These are phyloP conservation scores for Nannizziopsis barbatae DNA, from an alignment of 2,329 filamentous ascomycete genomes.

Conservation along the genomic window DNA sequence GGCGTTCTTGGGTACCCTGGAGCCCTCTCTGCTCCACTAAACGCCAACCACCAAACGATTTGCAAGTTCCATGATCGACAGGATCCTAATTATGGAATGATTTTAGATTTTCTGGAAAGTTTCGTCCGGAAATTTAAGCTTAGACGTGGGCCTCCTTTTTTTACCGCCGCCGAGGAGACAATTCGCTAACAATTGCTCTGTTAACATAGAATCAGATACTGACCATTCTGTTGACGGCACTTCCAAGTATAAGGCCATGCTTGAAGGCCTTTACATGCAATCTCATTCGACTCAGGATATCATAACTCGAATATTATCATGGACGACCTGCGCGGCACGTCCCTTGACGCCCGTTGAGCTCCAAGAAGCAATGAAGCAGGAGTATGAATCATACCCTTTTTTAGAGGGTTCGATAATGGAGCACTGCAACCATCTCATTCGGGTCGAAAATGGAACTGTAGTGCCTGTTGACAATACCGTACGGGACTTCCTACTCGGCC, in stretches of 20 bases:
- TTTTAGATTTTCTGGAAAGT: too few species aligned
- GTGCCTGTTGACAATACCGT: constrained; percentile 23
- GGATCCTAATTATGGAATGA: constrained; percentile 28
- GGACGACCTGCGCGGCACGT: constrained; percentile 19
- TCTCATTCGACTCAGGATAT: background rate
- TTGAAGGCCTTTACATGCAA: background rate
- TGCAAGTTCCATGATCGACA: constrained; percentile 30
- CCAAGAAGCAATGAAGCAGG: constrained; percentile 18
- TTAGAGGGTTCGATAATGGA: constrained; percentile 18
- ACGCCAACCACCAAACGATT: constrained; percentile 33
- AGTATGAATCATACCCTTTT: constrained; percentile 17
- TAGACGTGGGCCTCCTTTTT: too few species aligned
- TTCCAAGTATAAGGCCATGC: too few species aligned
- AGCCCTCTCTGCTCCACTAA: constrained; percentile 29
- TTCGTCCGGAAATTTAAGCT: too few species aligned
- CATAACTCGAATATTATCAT: constrained; percentile 17
- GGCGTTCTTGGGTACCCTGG: constrained; percentile 33
- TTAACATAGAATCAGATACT: too few species aligned
- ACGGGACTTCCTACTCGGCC: constrained; percentile 17
- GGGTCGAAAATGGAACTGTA: constrained; percentile 18
- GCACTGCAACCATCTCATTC: constrained; percentile 23
- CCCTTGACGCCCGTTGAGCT: constrained; percentile 21
- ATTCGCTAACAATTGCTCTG: too few species aligned
- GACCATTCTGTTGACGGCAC: too few species aligned
- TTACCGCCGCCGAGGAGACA: too few species aligned